Evolutionary conservation across 345 rosid species (phyloP), one percentile per base, ranked within the genome.

Genomic region (Camelina laxa): DNA sequence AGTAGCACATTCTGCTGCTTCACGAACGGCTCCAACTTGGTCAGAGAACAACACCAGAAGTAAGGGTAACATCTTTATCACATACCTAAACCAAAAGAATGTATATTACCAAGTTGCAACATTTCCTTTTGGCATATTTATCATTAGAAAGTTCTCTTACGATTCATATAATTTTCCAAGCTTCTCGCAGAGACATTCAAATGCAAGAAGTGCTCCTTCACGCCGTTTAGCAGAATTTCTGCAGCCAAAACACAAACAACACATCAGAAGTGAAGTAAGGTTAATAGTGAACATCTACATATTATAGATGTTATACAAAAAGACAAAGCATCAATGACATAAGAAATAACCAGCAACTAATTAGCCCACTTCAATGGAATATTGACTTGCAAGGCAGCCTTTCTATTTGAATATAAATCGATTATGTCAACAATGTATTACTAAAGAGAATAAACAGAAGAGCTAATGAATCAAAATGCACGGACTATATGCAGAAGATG

Each of bases 1-100:
- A 75, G 99, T 92, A 76, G 97, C 96, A 78, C 97, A 90, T 74
- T 95, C 97, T 68, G 97, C 97, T 82, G 97, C 97, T 79, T 92
- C 99, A 60, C 99, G 99, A 80, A 95, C 96, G 5, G 99, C 99
- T 51, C 89, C 85, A 54, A 92, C 97, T 92, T 87, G 99, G 82
- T 95, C 99, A 75, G 99, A 95, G 85, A 95, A 95, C 65, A 93
- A 90, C 70, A 89, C 96, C 87, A 95, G 76, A 42, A 92, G 97
- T 38, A 92, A 75, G 8, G 97, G 99, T 71, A 95, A 80, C 99
- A 95, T 85, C 79, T 85, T 91, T 81, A 95, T 95, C 65, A 95
- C 94, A 66, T 95, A 95, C 85, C 99, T 95, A 80, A 60, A 75
- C 33, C 80, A 82, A 54, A 36, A 73, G 24, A 66, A 67, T 60